Evolutionary conservation across 1,284 basidiomycete species (phyloP), one percentile per base, ranked within the genome.

Genomic region (Ceratobasidium sp.): DNA sequence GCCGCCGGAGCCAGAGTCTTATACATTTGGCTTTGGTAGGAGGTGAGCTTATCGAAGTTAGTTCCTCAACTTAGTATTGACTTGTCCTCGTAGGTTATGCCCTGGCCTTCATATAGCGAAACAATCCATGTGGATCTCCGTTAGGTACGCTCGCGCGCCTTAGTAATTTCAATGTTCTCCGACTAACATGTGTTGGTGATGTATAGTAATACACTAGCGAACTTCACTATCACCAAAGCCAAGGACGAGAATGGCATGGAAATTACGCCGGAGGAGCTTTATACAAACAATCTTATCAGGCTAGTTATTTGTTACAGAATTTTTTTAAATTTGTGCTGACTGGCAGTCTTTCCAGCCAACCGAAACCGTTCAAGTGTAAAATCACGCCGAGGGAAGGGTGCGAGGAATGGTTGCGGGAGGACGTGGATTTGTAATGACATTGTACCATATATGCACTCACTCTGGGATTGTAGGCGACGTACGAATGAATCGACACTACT

Each of bases 191-290:
- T n/a, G n/a, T n/a, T n/a, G n/a, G n/a, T n/a, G n/a, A n/a, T 24
- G 14, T 5, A 9, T 44, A 60, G 59, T 22, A 60, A 60, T 45
- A 60, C 31, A 22, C 24, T 63, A 15, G 41, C 44, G 48, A 63
- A 63, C 41, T 63, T 48, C 29, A 27, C 41, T 2, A 31, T 63
- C 19, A 29, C 22, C n/a, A 48, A 48, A 44, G 31, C 59, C 33
- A 60, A 60, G 59, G 59, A 60, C n/a, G 59, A 44, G n/a, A 44
- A 45, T 22, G 59, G 59, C 36, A 1, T 24, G 59, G 59, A 60
- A 24, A 60, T 60, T 14, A 60, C 31, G 31, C 59, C 59, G 3
- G 44, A 63, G 24, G 60, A 63, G 22, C 60, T 8, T 19, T 48
- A 63, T 45, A 47, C 60, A n/a, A 44, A 11, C 11, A 44, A 45